Evolutionary conservation across 83 land plant species (phyloP).

Genomic region (Picea mariana): DNA sequence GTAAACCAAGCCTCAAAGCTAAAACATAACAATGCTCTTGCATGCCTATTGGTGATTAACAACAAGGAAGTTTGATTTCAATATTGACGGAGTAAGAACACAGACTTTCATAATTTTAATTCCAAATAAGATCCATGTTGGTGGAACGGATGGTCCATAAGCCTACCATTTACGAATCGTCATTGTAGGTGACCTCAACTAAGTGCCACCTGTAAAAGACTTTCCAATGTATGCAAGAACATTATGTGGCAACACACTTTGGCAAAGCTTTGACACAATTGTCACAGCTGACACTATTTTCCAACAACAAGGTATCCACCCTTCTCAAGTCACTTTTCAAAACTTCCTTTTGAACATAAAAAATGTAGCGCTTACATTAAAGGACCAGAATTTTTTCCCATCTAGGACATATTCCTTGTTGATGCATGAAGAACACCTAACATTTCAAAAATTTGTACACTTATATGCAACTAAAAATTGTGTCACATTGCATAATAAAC

Average conservation of each 20-base stretch:
- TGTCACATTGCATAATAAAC: not conserved
- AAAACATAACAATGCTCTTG: too few relatives aligned
- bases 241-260: not conserved
- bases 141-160: too few relatives aligned
- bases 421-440: not conserved
- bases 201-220: not conserved
- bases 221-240: not conserved
- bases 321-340: not conserved
- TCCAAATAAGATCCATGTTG: too few relatives aligned
- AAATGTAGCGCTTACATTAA: not conserved
- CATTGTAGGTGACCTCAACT: too few relatives aligned
- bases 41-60: too few relatives aligned
- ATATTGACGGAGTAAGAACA: too few relatives aligned
- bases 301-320: not conserved
- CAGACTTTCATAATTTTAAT: too few relatives aligned
- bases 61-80: too few relatives aligned
- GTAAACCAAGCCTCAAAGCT: too few relatives aligned
- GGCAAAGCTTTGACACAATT: not conserved
- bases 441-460: not conserved
- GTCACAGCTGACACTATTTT: not conserved
- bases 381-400: not conserved
- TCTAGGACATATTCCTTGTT: not conserved
- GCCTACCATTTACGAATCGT: too few relatives aligned
- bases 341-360: not conserved
- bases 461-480: too few relatives aligned